A percentile compares a stretch with the other conserved stretches of the same genome.
These are phyloP conservation scores for Sporothrix luriei DNA, from an alignment of 2,329 filamentous ascomycete genomes.

Conservation along the genomic window DNA sequence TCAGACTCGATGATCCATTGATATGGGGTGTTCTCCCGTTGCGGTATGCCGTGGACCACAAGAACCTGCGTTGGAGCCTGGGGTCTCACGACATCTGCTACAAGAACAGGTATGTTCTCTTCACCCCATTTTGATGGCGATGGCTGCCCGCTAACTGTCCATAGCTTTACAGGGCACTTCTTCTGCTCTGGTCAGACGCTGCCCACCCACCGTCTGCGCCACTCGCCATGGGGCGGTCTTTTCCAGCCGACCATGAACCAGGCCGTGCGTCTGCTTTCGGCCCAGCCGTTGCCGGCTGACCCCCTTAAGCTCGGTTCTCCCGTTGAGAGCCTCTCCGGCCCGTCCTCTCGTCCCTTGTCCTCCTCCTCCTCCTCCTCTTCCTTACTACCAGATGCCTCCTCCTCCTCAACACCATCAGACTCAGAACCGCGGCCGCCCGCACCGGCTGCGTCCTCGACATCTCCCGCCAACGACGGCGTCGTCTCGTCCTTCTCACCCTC, in stretches of 20 bases:
- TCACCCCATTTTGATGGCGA: background rate
- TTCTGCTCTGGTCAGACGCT: conserved; percentile 89
- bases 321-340: background rate
- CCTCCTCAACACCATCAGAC: background rate
- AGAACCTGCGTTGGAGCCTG: conserved; percentile 82
- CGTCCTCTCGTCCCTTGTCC: background rate
- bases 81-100: conserved; percentile 97
- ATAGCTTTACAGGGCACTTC: conserved; percentile 70
- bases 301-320: conserved; percentile 8
- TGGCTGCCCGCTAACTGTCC: background rate
- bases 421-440: background rate
- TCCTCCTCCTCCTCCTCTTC: background rate
- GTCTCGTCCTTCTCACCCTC: conserved; percentile 27
- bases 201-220: conserved; percentile 77
- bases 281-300: conserved; percentile 45
- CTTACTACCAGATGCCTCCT: background rate
- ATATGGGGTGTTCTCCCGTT: conserved; percentile 89
- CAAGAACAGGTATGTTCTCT: conserved; percentile 67
- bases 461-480: background rate
- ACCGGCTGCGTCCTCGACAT: background rate
- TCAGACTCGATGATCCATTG: conserved; percentile 87
- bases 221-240: conserved; percentile 79
- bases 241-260: conserved; percentile 89
- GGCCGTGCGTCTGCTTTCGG: conserved; percentile 79
- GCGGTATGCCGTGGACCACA: conserved; percentile 68